phyloP scores from a whole-genome alignment of 192 early-diverging fungal genomes.

The Dissophora ornata region DNA sequence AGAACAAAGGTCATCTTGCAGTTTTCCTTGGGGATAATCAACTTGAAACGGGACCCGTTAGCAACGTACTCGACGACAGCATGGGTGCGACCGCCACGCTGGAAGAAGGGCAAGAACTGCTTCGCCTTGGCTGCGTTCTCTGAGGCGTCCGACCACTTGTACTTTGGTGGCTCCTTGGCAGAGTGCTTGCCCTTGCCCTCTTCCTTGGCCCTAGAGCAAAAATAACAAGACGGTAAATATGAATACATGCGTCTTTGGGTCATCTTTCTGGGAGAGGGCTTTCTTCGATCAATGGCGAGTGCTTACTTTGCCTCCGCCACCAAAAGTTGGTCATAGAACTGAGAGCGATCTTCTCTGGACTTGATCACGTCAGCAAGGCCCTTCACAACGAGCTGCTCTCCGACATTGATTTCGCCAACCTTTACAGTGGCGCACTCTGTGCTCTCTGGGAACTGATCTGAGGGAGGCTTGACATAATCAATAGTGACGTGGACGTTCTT shows the following conservation, averaged over 20 bases:
- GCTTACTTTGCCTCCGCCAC: constrained; percentile 77
- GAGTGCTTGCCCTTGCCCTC: constrained; percentile 86
- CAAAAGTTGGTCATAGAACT: constrained; percentile 86
- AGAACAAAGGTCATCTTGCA: constrained; percentile 88
- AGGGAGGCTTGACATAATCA: constrained; percentile 93
- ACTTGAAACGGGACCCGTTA: constrained; percentile 84
- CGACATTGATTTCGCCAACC: constrained; percentile 69
- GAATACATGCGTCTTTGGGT: too few species aligned
- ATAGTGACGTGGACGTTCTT: constrained; percentile 76
- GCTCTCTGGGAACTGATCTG: constrained; percentile 80
- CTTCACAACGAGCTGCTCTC: constrained; percentile 65
- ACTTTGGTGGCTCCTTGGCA: constrained; percentile 79
- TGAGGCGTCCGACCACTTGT: constrained; percentile 85
- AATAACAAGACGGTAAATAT: too few species aligned
- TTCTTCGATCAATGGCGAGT: background rate
- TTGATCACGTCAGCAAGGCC: constrained; percentile 86
- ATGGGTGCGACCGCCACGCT: constrained; percentile 79
- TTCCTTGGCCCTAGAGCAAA: constrained; percentile 70
- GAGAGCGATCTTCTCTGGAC: constrained; percentile 89
- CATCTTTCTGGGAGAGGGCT: too few species aligned
- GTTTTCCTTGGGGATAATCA: constrained; percentile 89
- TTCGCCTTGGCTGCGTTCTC: constrained; percentile 83
- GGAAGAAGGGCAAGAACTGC: constrained; percentile 85
- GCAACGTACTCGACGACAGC: constrained; percentile 91
- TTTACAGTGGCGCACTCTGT: constrained; percentile 90